phyloP scores from a whole-genome alignment of 164 flowering plant genomes.

The Warburgia ugandensis region DNA sequence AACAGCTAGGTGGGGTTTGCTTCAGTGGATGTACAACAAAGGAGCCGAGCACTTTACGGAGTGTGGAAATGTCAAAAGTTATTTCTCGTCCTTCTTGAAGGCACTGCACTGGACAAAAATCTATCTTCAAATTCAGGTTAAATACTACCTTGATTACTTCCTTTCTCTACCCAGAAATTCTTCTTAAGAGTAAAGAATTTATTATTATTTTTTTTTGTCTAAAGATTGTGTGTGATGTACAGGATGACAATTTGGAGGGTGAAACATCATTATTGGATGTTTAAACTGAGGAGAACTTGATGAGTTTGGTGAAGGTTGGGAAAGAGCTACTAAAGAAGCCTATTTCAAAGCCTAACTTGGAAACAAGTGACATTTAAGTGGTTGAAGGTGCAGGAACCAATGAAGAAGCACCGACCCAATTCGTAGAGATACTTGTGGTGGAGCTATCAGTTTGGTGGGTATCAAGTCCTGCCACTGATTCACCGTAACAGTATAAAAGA shows the following conservation, averaged over 20 bases:
- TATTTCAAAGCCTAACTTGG: background rate
- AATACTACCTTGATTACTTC: background rate
- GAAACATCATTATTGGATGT: background rate
- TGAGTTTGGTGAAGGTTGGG: background rate
- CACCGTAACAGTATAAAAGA: too few species aligned
- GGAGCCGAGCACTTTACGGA: background rate
- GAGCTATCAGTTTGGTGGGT: too few species aligned
- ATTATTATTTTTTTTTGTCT: background rate
- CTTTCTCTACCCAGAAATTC: too few species aligned
- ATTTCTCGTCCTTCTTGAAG: constrained; percentile 1
- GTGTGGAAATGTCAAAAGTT: constrained; percentile 1
- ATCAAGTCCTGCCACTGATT: too few species aligned
- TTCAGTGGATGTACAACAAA: background rate
- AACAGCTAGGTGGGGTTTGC: constrained; percentile 4
- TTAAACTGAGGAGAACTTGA: background rate
- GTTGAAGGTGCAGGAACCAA: background rate
- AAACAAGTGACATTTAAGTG: background rate
- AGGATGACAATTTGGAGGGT: background rate
- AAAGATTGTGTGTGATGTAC: background rate
- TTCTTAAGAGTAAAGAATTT: too few species aligned
- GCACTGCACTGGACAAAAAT: background rate
- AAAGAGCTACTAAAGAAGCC: background rate
- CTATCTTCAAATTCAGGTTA: constrained; percentile 6
- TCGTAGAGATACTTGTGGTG: background rate
- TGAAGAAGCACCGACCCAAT: background rate